These are phyloP conservation scores for Macrocybe gigantea DNA, from an alignment of 768 basidiomycete species.

Conservation along the genomic window DNA sequence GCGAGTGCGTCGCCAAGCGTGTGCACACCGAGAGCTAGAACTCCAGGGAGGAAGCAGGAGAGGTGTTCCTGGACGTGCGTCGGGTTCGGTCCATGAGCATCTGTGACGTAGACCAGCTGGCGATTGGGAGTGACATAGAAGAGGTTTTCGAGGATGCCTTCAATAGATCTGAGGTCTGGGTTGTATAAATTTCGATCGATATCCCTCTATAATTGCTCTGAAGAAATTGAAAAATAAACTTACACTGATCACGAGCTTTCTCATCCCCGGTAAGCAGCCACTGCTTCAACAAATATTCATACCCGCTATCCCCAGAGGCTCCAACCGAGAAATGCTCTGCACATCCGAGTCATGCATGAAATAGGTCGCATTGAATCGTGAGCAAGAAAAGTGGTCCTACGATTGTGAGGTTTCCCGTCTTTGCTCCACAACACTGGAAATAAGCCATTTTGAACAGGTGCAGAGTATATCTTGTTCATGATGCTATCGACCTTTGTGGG, in stretches of 20 bases:
- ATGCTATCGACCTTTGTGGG: constrained; percentile 24
- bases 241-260: constrained; percentile 47
- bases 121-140: constrained; percentile 53
- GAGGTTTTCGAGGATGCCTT: constrained; percentile 50
- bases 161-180: constrained; percentile 44
- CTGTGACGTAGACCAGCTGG: constrained; percentile 59
- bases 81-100: constrained; percentile 28
- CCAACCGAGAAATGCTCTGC: constrained; percentile 45
- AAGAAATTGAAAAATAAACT: constrained; percentile 9
- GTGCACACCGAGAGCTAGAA: constrained; percentile 57
- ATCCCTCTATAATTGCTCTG: not conserved
- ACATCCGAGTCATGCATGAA: not conserved
- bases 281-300: constrained; percentile 66
- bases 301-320: constrained; percentile 55
- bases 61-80: constrained; percentile 56
- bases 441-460: constrained; percentile 24
- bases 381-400: constrained; percentile 11
- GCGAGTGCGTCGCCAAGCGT: constrained; percentile 31
- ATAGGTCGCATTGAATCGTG: not conserved
- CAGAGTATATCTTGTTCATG: constrained; percentile 31
- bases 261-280: constrained; percentile 50
- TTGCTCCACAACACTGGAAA: constrained; percentile 27
- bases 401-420: constrained; percentile 16
- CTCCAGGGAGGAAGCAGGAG: constrained; percentile 64
- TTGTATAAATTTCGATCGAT: not conserved